A percentile compares a stretch with the other conserved stretches of the same genome.
Conservation (phyloP, 257 asterid genomes). For the Voacanga thouarsii region DNA sequence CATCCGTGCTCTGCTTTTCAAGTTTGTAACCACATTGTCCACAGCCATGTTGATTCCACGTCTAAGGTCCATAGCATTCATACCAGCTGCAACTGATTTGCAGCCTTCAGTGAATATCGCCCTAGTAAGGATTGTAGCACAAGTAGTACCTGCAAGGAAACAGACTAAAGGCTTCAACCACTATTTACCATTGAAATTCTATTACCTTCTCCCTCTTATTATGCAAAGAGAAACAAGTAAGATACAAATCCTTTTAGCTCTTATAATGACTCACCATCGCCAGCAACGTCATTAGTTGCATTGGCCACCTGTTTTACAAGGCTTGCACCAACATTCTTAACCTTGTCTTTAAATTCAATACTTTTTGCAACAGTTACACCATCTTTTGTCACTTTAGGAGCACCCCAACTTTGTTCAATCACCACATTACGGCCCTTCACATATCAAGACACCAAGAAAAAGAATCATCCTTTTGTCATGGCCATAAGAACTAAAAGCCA, state of each 20-base stretch:
- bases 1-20: conserved; percentile 96
- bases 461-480: background rate
- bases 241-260: background rate
- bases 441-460: conserved; percentile 11
- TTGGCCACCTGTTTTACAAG: conserved; percentile 97
- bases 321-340: conserved; percentile 92
- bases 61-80: conserved; percentile 97
- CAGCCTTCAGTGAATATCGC: conserved; percentile 94
- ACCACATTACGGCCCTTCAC: conserved; percentile 89
- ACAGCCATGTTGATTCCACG: conserved; percentile 93
- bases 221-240: too few species aligned
- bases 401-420: conserved; percentile 99
- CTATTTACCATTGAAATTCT: background rate
- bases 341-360: conserved; percentile 85
- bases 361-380: conserved; percentile 98
- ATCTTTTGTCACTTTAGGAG: conserved; percentile 97
- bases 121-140: conserved; percentile 95
- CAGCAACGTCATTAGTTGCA: conserved; percentile 97
- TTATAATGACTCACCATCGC: conserved; percentile 69
- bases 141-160: conserved; percentile 68
- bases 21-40: conserved; percentile 77
- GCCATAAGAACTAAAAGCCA: background rate
- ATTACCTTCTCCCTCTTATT: background rate
- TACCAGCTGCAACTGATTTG: conserved; percentile 98
- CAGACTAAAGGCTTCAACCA: background rate